A percentile compares a stretch with the other conserved stretches of the same genome.
These are phyloP conservation scores for Epichloe festucae DNA, from an alignment of 2,329 filamentous ascomycete species.

Conservation along the genomic window DNA sequence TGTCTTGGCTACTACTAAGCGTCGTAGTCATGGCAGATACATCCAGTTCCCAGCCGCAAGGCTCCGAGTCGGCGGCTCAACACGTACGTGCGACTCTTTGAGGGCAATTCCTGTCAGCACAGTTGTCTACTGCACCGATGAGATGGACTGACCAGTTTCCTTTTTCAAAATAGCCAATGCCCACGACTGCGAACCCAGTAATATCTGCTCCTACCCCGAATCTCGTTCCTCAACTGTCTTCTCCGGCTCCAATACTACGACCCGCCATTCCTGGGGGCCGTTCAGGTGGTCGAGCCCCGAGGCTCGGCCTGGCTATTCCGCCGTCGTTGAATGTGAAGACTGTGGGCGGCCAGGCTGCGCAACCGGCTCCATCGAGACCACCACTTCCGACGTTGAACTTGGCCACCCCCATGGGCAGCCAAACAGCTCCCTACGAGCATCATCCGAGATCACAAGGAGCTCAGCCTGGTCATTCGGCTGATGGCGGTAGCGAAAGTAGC, in stretches of 20 bases:
- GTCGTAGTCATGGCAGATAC: conserved; percentile 15
- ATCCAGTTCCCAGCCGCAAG: conserved; percentile 11
- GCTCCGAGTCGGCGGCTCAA: conserved; percentile 8
- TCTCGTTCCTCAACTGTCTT: conserved; percentile 49
- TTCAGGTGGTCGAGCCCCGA: conserved; percentile 53
- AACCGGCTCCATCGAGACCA: conserved; percentile 27
- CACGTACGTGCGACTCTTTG: conserved; percentile 8
- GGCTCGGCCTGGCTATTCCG: conserved; percentile 81
- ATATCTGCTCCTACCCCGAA: conserved; percentile 20
- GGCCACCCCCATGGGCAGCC: conserved; percentile 78
- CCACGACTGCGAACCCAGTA: conserved; percentile 12
- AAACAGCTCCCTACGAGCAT: conserved; percentile 57
- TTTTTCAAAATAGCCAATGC: conserved; percentile 9
- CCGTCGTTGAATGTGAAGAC: conserved; percentile 73
- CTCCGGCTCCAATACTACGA: conserved; percentile 67
- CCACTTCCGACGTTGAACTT: conserved; percentile 69
- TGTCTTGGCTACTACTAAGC: conserved; percentile 8
- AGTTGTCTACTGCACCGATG: neutral
- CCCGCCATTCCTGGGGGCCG: conserved; percentile 65
- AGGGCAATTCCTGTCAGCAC: neutral
- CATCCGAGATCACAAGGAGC: conserved; percentile 35
- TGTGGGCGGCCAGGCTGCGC: conserved; percentile 38
- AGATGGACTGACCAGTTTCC: conserved; percentile 1
- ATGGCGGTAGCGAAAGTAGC: conserved; percentile 68
- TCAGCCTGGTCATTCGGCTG: conserved; percentile 52